Evolutionary conservation across 768 basidiomycete genomes (phyloP).

Genomic region (Pleurotus cornucopiae): DNA sequence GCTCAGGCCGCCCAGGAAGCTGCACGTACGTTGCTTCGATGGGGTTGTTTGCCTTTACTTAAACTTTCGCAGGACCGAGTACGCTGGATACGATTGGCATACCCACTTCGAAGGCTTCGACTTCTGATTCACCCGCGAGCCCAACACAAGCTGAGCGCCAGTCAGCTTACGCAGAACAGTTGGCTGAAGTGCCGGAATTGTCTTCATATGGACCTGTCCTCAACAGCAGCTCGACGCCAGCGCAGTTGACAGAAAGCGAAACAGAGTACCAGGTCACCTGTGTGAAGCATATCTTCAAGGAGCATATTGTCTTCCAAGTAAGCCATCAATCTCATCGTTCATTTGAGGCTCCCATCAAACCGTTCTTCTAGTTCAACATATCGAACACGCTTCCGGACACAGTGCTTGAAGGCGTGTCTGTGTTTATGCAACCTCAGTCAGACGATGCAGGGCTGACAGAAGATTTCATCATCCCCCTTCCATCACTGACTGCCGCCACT

Average conservation of each 20-base stretch:
- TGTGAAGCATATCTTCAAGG: slow-evolving; percentile 95
- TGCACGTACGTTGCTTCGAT: slow-evolving; percentile 56
- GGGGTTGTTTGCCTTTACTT: slow-evolving; percentile 7
- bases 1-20: slow-evolving; percentile 87
- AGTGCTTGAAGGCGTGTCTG: slow-evolving; percentile 89
- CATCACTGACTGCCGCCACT: slow-evolving; percentile 59
- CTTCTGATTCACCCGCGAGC: slow-evolving; percentile 58
- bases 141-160: slow-evolving; percentile 86
- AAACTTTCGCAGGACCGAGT: slow-evolving; percentile 61
- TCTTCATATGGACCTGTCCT: slow-evolving; percentile 80
- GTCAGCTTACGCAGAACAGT: slow-evolving; percentile 82
- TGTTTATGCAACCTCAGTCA: slow-evolving; percentile 82
- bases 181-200: slow-evolving; percentile 84
- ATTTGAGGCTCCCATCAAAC: slow-evolving; percentile 9
- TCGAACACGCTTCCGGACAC: slow-evolving; percentile 96
- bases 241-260: slow-evolving; percentile 90
- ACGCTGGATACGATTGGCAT: slow-evolving; percentile 81
- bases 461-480: slow-evolving; percentile 90
- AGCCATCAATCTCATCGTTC: slow-evolving; percentile 15
- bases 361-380: slow-evolving; percentile 76
- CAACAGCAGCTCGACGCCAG: slow-evolving; percentile 76
- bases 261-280: slow-evolving; percentile 97
- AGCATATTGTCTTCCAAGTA: slow-evolving; percentile 96
- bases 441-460: slow-evolving; percentile 76
- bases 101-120: slow-evolving; percentile 51